Evolutionary conservation across 306 rosid species (phyloP).

Genomic region (Malus sieversii): DNA sequence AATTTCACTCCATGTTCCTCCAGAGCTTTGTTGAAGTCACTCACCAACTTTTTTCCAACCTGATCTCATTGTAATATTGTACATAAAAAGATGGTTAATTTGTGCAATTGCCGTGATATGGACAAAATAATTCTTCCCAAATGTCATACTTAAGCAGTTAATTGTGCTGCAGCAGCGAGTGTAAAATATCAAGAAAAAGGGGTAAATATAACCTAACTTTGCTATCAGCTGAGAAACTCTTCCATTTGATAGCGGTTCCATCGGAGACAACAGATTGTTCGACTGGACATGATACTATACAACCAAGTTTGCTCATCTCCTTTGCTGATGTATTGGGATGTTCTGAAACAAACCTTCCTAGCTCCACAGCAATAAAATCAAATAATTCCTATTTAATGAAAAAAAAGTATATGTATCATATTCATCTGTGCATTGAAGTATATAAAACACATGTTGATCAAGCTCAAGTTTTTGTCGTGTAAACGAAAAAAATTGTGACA

Average conservation of each 20-base stretch:
- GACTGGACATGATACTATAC: constrained; percentile 41
- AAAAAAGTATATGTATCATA: background rate
- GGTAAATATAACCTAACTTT: constrained; percentile 40
- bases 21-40: constrained; percentile 39
- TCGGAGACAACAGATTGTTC: constrained; percentile 22
- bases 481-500: background rate
- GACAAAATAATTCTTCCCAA: background rate
- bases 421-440: background rate
- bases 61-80: constrained; percentile 8
- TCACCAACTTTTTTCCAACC: constrained; percentile 45
- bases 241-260: constrained; percentile 33
- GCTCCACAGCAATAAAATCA: constrained; percentile 52
- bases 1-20: constrained; percentile 43
- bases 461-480: background rate
- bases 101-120: background rate
- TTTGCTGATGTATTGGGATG: constrained; percentile 19
- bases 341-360: constrained; percentile 39
- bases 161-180: background rate
- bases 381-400: constrained; percentile 30
- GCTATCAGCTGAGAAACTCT: constrained; percentile 35
- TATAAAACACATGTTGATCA: background rate
- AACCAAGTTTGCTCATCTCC: constrained; percentile 40
- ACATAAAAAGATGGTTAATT: background rate
- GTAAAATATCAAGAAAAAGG: background rate
- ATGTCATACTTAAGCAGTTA: background rate